Evolutionary conservation across 768 basidiomycete genomes (phyloP).

Genomic region (Mycena amicta): DNA sequence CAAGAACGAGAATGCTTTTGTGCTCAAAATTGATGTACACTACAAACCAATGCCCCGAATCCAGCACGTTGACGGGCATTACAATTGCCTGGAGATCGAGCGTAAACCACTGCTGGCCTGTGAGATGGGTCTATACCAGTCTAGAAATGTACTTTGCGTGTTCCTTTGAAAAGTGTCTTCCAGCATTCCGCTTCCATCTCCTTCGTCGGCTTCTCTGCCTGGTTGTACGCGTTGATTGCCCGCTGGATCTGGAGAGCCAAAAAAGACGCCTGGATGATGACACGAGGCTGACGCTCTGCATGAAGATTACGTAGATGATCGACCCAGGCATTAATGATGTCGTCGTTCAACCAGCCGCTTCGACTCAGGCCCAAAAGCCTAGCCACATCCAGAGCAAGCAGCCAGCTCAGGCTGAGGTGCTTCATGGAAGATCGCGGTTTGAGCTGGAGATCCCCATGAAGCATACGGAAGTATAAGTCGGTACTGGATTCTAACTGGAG

Average conservation of each 20-base stretch:
- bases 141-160: no score
- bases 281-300: no score
- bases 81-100: not conserved
- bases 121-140: no score
- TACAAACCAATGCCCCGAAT: not conserved
- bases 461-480: not conserved
- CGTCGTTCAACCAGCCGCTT: not conserved
- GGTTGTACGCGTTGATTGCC: no score
- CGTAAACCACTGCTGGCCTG: not conserved
- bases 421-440: not conserved
- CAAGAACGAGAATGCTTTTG: not conserved
- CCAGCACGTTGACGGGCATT: not conserved
- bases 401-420: no score
- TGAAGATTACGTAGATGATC: not conserved
- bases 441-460: not conserved
- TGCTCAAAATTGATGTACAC: not conserved
- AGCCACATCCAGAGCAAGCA: not conserved
- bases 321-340: not conserved
- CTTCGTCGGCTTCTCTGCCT: no score
- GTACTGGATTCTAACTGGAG: not conserved
- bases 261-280: no score
- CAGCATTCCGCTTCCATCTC: no score
- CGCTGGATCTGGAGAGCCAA: no score
- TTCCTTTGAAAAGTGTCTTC: not conserved
- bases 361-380: not conserved